Evolutionary conservation across 2,329 filamentous ascomycete species (phyloP), one percentile per base, ranked within the genome.

Genomic region (Botrytis deweyae): DNA sequence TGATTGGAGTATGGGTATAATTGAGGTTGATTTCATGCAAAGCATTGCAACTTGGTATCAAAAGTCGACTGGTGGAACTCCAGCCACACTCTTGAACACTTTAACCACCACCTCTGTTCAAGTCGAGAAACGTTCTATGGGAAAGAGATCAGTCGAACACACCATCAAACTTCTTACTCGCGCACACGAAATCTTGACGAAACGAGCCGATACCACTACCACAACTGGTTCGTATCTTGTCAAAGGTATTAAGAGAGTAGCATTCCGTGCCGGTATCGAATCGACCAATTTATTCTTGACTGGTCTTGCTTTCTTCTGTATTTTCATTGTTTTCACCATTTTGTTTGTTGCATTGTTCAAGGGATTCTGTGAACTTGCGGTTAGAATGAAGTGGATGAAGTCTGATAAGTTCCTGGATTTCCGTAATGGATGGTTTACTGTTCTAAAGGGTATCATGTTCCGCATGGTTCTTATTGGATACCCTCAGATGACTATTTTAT

Each of bases 1-100:
- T 85, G 93, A 97, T 81, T 98, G 95, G 95, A 97, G 92, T 80
- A 96, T 98, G 93, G 95, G 95, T 79, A 94, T 98, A 79, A 97
- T 98, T 79, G 89, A 89, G 70, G 87, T 98, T 61, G 87, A 86
- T n/a, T 98, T 97, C 82, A 88, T 98, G 84, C 94, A 98, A 84
- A 87, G 86, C 66, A 93, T 97, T 80, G 93, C 93, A 75, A 97
- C 94, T 52, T 98, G 95, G 95, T 98, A 98, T 82, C 95, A 97
- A 84, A 92, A 95, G 75, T 89, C 95, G 4, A 98, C 95, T 4
- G 95, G 95, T 71, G 95, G 95, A 76, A 94, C 88, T 0, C 93
- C 95, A 0, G 91, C 93, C 6, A 92, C 90, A 25, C 87, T 97
- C 49, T 88, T 98, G 64, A 92, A 93, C 76, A 90, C 89, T 40